phyloP scores from a whole-genome alignment of 148 eudicot genomes.

The Chenopodium suecicum region DNA sequence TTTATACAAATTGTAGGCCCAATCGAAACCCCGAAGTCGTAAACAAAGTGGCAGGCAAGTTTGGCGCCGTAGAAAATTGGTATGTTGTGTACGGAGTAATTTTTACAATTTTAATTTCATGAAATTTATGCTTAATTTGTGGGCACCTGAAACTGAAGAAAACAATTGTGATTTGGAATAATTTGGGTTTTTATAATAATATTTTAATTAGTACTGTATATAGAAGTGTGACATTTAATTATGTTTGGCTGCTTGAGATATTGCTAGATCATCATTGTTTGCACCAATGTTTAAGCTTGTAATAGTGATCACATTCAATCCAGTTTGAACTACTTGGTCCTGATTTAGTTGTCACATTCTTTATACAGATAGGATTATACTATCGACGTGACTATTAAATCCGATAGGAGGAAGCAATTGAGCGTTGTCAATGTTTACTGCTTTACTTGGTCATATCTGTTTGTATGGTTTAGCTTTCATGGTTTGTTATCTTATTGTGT shows the following conservation, averaged over 20 bases:
- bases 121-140: slow-evolving; percentile 7
- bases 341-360: neutral
- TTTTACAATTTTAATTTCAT: neutral
- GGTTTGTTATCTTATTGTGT: neutral
- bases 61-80: slow-evolving; percentile 94
- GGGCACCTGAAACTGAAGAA: too few species aligned
- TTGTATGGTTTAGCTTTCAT: neutral
- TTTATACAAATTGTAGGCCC: slow-evolving; percentile 29
- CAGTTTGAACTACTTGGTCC: neutral
- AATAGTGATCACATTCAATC: neutral
- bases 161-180: neutral
- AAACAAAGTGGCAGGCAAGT: slow-evolving; percentile 49
- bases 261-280: neutral
- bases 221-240: neutral
- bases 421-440: neutral
- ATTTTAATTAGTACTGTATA: neutral
- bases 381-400: too few species aligned
- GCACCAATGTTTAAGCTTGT: neutral
- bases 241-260: neutral
- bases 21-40: slow-evolving; percentile 33
- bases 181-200: neutral
- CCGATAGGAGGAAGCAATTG: neutral
- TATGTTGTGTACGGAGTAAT: slow-evolving; percentile 20
- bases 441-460: neutral
- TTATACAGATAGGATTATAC: neutral